phyloP scores from a whole-genome alignment of 768 basidiomycete genomes.

The Rhodocollybia butyracea region DNA sequence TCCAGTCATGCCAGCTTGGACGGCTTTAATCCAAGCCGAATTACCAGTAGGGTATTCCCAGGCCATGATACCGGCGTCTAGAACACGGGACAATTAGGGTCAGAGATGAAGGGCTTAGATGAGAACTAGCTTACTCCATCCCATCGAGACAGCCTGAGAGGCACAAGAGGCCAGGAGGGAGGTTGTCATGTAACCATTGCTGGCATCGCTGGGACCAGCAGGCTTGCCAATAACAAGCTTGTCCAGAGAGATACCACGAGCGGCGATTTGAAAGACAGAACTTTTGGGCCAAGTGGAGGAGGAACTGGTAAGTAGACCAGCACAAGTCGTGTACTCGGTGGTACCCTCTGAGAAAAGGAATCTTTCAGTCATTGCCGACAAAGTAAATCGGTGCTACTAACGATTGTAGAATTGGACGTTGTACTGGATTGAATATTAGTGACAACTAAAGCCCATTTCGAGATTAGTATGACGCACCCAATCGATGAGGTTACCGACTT shows the following conservation, averaged over 20 bases:
- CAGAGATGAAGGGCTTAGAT: neutral
- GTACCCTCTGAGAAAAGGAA: neutral
- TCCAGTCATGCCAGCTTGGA: constrained; percentile 10
- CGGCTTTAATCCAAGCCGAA: constrained; percentile 36
- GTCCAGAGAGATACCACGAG: constrained; percentile 39
- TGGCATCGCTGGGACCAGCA: constrained; percentile 31
- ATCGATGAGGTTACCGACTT: neutral
- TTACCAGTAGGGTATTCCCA: constrained; percentile 38
- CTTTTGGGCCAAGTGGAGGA: constrained; percentile 46
- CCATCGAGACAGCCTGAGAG: neutral
- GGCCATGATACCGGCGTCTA: constrained; percentile 29
- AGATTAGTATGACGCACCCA: neutral
- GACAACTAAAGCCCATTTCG: neutral
- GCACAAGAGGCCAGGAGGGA: constrained; percentile 13
- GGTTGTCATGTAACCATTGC: constrained; percentile 34
- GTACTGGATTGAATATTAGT: neutral
- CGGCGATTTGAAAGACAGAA: constrained; percentile 41
- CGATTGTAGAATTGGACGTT: constrained; percentile 1
- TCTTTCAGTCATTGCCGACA: neutral
- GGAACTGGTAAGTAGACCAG: neutral
- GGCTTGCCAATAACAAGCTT: constrained; percentile 66
- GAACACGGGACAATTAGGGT: neutral
- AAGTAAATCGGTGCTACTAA: neutral
- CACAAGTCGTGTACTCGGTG: too few species aligned
- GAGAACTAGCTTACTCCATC: neutral